Evolutionary conservation across 345 rosid species (phyloP), one percentile per base, ranked within the genome.

Genomic region (Eutrema heterophyllum): DNA sequence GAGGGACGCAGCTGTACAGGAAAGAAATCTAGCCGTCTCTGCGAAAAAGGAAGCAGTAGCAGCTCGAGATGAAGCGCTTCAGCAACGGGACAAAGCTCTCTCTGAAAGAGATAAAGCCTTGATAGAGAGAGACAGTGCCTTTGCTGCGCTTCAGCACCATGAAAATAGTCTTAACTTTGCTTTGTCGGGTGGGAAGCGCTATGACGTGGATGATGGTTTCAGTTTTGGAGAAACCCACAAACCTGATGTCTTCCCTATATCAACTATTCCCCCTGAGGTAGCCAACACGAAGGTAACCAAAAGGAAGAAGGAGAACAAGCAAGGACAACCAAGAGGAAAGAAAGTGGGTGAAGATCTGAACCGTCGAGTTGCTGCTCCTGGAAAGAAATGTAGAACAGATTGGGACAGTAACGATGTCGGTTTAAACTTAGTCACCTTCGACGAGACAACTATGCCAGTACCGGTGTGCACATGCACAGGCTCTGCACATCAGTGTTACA

Each of bases 381-480:
- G 87, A 57, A 89, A 76, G 76, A 94, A 85, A 81, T 75, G 77
- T 52, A 87, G 82, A 71, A 77, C 76, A 21, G 92, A 88, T 61
- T 91, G 96, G 96, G 96, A 88, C 21, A 76, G 73, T 52, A 83
- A 77, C 30, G 88, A 91, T 40, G 68, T 72, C 0, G 86, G 91
- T 56, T 79, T 94, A 75, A 92, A 87, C 78, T 75, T 88, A 48
- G 77, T 89, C 16, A 82, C 64, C 51, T 92, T 88, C 49, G 91
- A 95, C 26, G 91, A 81, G 33, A 63, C 92, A 39, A 87, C 81
- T 43, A 95, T 95, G 96, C 92, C 89, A 21, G 82, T 73, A 33
- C 99, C 96, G 0, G 82, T 90, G 35, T 95, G 99, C 83, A 79
- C 99, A 1, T 95, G 99, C 76, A 94, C 98, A 2, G 92, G 97